Base-by-base conservation (phyloP, 1,284 basidiomycete genomes). In the Irpex sp. region DNA sequence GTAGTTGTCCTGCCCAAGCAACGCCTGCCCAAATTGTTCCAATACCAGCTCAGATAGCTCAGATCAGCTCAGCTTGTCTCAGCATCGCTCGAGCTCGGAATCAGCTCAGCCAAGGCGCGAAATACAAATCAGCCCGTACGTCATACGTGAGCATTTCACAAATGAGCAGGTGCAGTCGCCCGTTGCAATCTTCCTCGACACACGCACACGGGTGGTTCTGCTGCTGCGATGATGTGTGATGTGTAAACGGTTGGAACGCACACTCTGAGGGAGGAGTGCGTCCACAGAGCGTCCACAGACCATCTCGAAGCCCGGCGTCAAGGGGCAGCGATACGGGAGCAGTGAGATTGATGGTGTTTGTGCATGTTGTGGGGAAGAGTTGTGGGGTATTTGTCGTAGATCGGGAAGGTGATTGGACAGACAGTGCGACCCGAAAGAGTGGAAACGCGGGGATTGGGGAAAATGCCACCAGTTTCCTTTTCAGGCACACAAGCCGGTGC, bases 391-490 rank as follows among this genome's bases (percentile, higher is more conserved):
- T 65, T 65, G 60, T 55, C 53, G 33, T 19, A 11, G 51, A 47
- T 35, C 19, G 13, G 39, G 53, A 60, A 57, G 56, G 53, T 54
- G 50, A 59, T 60, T 64, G 55, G 63, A 43, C 39, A 43, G 39
- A 43, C 39, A 43, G 39, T 15, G 15, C 17, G 60, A 46, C 21
- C 63, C 63, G 61, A 65, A 62, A 62, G 33, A 65, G 43, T 36
- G 63, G 63, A 65, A 65, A 65, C 63, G 63, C 63, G 63, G 63
- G 63, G 63, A 58, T 59, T 62, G 58, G 51, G 58, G 62, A 60
- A 46, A 51, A 55, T 6, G 15, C 21, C 53, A 19, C 53, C 53
- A 17, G 15, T 55, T 55, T 55, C 53, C 53, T 55, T 55, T 55
- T 35, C 53, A 55, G 53, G 53, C 53, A 55, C 53, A 55, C 21